Evolutionary conservation across 78 protist species (phyloP).

Genomic region (Dictyostelium purpureum): DNA sequence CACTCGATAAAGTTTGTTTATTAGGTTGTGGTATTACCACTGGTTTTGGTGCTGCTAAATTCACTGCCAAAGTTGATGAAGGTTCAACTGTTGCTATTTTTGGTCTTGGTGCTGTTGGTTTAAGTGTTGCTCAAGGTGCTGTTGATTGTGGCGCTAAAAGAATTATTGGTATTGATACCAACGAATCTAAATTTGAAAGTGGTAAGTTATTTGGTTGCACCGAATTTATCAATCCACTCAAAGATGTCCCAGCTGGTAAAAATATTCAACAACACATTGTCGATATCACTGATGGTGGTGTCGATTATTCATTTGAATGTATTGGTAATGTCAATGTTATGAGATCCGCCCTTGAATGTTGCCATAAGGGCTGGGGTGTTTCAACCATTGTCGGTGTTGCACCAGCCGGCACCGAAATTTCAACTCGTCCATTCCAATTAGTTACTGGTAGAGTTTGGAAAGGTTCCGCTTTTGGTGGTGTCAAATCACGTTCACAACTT

Average conservation of each 20-base stretch:
- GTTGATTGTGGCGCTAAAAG: conserved; percentile 75
- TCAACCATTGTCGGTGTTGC: conserved; percentile 92
- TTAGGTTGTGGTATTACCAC: conserved; percentile 80
- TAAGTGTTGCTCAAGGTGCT: conserved; percentile 80
- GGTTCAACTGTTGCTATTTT: conserved; percentile 88
- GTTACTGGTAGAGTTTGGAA: conserved; percentile 95
- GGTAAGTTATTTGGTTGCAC: conserved; percentile 95
- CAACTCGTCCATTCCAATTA: conserved; percentile 96
- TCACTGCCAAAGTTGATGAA: conserved; percentile 85
- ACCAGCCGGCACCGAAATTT: conserved; percentile 90
- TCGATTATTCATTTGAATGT: conserved; percentile 96
- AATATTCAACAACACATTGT: conserved; percentile 70
- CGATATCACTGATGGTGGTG: conserved; percentile 80
- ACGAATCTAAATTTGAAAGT: conserved; percentile 83
- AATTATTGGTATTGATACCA: conserved; percentile 95
- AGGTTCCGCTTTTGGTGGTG: conserved; percentile 84
- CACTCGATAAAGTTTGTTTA: conserved; percentile 83
- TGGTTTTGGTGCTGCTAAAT: conserved; percentile 90
- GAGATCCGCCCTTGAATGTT: conserved; percentile 91
- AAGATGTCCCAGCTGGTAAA: conserved; percentile 21
- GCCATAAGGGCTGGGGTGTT: conserved; percentile 95
- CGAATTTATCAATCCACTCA: conserved; percentile 91
- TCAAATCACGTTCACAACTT: conserved; percentile 80
- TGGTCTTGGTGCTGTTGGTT: conserved; percentile 94
- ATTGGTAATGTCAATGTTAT: conserved; percentile 91